Base-by-base conservation (phyloP, 208 protist genomes). In the Trypanosoma platydactyli region DNA sequence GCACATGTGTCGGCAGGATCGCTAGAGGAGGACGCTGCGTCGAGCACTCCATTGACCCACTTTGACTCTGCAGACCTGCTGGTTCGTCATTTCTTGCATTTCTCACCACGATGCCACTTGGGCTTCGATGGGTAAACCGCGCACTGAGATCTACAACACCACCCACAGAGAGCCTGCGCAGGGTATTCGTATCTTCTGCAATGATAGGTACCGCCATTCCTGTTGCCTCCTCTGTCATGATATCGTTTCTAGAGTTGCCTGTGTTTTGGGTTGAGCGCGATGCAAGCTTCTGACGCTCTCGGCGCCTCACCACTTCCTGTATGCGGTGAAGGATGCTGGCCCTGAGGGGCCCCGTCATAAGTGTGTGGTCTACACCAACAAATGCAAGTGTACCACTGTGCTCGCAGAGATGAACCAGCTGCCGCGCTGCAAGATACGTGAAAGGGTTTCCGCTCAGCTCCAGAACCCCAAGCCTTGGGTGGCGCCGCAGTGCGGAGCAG, bases 381-480 rank as follows among this genome's bases (percentile, higher is more conserved):
- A 75, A 54, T 1, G 64, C 54, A 38, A 86, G 77, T 16, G 51
- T 57, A 22, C 71, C 30, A 38, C 76, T 51, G 35, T 84, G 76
- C 52, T 83, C 81, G 40, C 76, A 83, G 60, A 84, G 77, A 56
- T 68, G 70, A 2, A 76, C 76, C 1, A 92, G 71, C 16, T 77
- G 71, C 60, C 87, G 85, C 9, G 76, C 86, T 7, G 75, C 77
- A 12, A 82, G 80, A 50, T 80, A 87, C 5, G 86, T 86, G 49
- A 92, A 83, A 6, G 78, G 77, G 68, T 88, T 92, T 12, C 77
- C 79, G 18, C 73, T 63, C 41, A 92, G 54, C 46, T 89, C 78
- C 16, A 92, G 56, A 4, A 74, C 66, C 20, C 71, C 51, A 42
- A 92, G 71, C 1, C 72, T 70, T 0, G 77, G 46, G 40, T 77